Percentiles rank a stretch among this genome's conserved stretches.
Conservation (phyloP, 2,329 filamentous ascomycete genomes). For the Talaromyces pinophilus region DNA sequence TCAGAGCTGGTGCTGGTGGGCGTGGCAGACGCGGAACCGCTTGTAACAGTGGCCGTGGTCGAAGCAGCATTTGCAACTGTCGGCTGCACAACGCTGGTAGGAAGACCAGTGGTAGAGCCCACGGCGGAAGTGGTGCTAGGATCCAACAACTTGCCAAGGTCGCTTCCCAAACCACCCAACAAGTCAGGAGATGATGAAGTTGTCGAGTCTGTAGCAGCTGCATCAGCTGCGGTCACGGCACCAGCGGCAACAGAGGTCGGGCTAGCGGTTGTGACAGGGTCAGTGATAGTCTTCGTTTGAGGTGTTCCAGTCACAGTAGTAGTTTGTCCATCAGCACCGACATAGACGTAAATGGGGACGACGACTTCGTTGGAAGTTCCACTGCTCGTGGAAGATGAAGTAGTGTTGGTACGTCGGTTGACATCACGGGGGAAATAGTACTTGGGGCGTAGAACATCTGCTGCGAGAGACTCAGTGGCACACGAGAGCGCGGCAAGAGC, state of each 20-base stretch:
- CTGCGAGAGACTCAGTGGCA: slow-evolving; percentile 34
- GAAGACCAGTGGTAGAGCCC: slow-evolving; percentile 18
- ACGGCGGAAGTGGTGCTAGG: slow-evolving; percentile 5
- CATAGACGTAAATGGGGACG: slow-evolving; percentile 23
- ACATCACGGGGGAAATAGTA: slow-evolving; percentile 39
- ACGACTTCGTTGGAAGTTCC: slow-evolving; percentile 8
- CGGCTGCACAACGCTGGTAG: slow-evolving; percentile 17
- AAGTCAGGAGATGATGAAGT: slow-evolving; percentile 11
- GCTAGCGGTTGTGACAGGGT: slow-evolving; percentile 7
- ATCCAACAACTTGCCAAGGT: slow-evolving; percentile 12
- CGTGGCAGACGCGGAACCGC: slow-evolving; percentile 6
- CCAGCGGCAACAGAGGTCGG: slow-evolving; percentile 28
- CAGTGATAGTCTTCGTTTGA: slow-evolving; percentile 16
- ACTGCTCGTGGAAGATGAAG: slow-evolving; percentile 10
- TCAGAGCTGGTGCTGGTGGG: slow-evolving; percentile 18
- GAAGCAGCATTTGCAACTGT: slow-evolving; percentile 8
- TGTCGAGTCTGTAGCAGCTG: slow-evolving; percentile 8
- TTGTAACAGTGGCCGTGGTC: neutral
- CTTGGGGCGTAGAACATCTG: slow-evolving; percentile 35
- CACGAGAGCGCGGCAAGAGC: slow-evolving; percentile 38
- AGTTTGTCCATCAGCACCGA: slow-evolving; percentile 22
- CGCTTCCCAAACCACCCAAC: slow-evolving; percentile 19
- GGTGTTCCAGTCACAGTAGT: slow-evolving; percentile 23
- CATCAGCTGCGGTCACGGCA: slow-evolving; percentile 25
- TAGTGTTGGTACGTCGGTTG: slow-evolving; percentile 30